phyloP scores from a whole-genome alignment of 352 stramenopile genomes.

The Phytophthora kernoviae region DNA sequence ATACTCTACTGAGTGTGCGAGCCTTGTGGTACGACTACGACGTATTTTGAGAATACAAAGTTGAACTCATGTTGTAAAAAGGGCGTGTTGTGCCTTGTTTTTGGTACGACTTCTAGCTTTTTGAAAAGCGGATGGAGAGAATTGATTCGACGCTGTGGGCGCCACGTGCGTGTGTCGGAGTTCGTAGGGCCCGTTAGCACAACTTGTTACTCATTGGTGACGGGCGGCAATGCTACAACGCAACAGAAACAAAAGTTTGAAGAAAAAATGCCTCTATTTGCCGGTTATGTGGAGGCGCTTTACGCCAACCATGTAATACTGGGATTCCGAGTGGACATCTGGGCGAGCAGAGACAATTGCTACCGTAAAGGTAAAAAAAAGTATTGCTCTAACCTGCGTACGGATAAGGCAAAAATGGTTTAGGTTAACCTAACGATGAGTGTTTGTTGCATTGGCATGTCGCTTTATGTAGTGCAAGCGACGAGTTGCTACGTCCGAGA shows the following conservation, averaged over 20 bases:
- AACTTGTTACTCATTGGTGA: background rate
- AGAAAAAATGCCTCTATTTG: conserved; percentile 21
- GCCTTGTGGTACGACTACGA: no score
- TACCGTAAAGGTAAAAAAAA: conserved; percentile 25
- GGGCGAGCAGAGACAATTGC: conserved; percentile 15
- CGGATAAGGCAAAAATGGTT: background rate
- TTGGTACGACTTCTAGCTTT: background rate
- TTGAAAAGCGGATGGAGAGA: conserved; percentile 17
- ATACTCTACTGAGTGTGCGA: background rate
- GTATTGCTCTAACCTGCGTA: no score
- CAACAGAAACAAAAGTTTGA: background rate
- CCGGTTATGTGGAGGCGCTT: conserved; percentile 32
- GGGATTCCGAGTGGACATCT: conserved; percentile 31
- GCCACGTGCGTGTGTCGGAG: conserved; percentile 28
- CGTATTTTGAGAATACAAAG: conserved; percentile 1
- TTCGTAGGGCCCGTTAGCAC: conserved; percentile 11
- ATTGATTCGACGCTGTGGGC: conserved; percentile 20
- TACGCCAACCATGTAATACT: conserved; percentile 34
- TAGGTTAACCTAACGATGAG: conserved; percentile 1
- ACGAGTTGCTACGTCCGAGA: conserved; percentile 29
- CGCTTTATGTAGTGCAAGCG: conserved; percentile 34
- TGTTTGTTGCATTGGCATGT: background rate
- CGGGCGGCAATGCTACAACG: conserved; percentile 1
- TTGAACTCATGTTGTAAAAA: background rate
- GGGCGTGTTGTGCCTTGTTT: background rate